Evolutionary conservation across 2,329 filamentous ascomycete species (phyloP), one percentile per base, ranked within the genome.

Genomic region (Diaporthe citri): DNA sequence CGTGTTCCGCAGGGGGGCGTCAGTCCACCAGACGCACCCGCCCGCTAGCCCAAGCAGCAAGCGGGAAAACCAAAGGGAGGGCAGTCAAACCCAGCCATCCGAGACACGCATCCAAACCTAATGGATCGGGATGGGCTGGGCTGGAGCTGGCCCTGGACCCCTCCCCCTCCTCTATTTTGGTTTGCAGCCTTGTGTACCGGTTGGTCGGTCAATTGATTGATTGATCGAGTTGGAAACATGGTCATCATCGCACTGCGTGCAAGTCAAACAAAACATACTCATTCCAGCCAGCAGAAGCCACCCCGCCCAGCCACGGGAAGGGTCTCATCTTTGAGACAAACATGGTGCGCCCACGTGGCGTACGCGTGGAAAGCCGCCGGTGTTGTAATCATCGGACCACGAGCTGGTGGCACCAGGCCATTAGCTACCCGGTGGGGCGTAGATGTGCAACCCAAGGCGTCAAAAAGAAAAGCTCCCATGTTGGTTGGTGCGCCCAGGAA

Each of bases 311-410:
- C 64, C 48, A 22, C 46, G 46, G 36, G 34, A 41, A n/a, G 34
- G 41, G 46, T 69, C 64, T 55, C 46, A 69, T 8, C 48, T 69
- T n/a, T 52, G 46, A 69, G 64, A 69, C 64, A 55, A 15, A 55
- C 5, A 69, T 13, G 48, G 64, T 55, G 15, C 64, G 48, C 48
- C 64, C 64, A 69, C 64, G 64, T 69, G 64, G 64, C 48, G 64
- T 69, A 28, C 64, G 64, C 64, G 64, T 69, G 64, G 22, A 51
- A 48, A 67, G 46, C 31, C 15, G 64, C 46, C 13, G 64, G 52
- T 67, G 31, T 15, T 39, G 43, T 39, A 28, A n/a, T 25, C 17
- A 25, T n/a, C 8, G 46, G 22, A n/a, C 64, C 62, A 52, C 36
- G 31, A 51, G 31, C 57, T 43, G 20, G 57, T 67, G 64, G 22